Conservation (phyloP, 768 basidiomycete genomes). For the Mycena rosella region DNA sequence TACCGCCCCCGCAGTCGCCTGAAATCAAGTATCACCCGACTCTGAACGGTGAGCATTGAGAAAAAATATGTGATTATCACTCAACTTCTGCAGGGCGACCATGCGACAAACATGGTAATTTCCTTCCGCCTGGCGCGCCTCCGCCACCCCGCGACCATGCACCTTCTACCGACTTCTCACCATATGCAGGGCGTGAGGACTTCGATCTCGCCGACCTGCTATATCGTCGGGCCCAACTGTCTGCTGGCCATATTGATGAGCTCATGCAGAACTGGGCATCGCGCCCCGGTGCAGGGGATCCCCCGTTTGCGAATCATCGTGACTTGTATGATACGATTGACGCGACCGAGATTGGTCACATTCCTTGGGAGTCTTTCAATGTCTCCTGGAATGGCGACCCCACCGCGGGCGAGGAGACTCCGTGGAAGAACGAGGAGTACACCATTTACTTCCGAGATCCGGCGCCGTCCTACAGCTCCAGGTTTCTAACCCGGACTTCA, state of each 20-base stretch:
- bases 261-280: slow-evolving; percentile 32
- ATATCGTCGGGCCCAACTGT: slow-evolving; percentile 26
- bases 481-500: slow-evolving; percentile 45
- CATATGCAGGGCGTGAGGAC: background rate
- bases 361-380: slow-evolving; percentile 21
- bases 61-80: too few relatives aligned
- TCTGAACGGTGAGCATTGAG: too few relatives aligned
- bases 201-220: slow-evolving; percentile 26
- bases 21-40: too few relatives aligned
- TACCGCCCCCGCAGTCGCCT: too few relatives aligned
- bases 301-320: slow-evolving; percentile 12
- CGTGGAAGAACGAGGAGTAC: slow-evolving; percentile 38
- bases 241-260: slow-evolving; percentile 21
- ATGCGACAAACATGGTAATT: too few relatives aligned
- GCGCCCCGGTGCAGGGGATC: slow-evolving; percentile 2
- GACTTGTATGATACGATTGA: slow-evolving; percentile 26
- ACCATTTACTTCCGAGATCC: slow-evolving; percentile 43
- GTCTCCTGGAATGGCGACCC: slow-evolving; percentile 5
- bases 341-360: slow-evolving; percentile 15
- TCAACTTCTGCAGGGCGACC: too few relatives aligned
- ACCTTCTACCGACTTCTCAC: slow-evolving; percentile 15
- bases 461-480: slow-evolving; percentile 31
- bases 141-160: too few relatives aligned
- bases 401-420: background rate
- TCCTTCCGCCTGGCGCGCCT: too few relatives aligned